These are phyloP conservation scores for Panicum hallii DNA, from an alignment of 202 grass and related monocot genomes.

Conservation along the genomic window DNA sequence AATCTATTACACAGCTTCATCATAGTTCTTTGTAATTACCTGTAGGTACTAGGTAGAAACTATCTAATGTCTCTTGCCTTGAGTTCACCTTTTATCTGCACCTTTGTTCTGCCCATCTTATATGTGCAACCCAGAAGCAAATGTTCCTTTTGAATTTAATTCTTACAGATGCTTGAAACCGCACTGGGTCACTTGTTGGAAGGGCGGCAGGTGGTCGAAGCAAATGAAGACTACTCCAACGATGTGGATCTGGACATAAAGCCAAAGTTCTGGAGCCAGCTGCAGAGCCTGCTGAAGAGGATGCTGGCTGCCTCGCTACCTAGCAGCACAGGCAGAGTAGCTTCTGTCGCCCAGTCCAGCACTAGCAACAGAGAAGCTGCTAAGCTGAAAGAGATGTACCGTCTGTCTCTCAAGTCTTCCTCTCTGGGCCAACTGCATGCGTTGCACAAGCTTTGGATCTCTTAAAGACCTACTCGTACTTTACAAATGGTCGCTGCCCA, in stretches of 20 bases:
- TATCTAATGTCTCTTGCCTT: background rate
- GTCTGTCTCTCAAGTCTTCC: constrained; percentile 70
- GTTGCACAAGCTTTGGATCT: constrained; percentile 73
- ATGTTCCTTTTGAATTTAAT: background rate
- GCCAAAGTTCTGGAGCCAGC: constrained; percentile 76
- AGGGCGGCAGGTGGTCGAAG: constrained; percentile 75
- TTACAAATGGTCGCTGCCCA: background rate
- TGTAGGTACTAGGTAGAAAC: constrained; percentile 10
- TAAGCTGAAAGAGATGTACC: constrained; percentile 87
- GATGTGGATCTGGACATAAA: constrained; percentile 68
- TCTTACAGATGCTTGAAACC: constrained; percentile 72
- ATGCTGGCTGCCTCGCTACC: constrained; percentile 63
- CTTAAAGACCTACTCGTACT: background rate
- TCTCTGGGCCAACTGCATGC: constrained; percentile 66
- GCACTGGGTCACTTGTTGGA: constrained; percentile 77
- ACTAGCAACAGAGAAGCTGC: constrained; percentile 51
- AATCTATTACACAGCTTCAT: constrained; percentile 3
- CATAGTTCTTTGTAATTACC: background rate
- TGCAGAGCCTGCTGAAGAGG: constrained; percentile 78
- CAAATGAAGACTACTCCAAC: constrained; percentile 47
- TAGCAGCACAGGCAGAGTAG: constrained; percentile 43
- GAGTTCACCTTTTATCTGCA: background rate
- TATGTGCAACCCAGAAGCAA: background rate
- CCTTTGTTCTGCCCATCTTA: constrained; percentile 7
- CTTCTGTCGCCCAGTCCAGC: constrained; percentile 46